phyloP scores from a whole-genome alignment of 306 rosid species.

The Delonix regia region DNA sequence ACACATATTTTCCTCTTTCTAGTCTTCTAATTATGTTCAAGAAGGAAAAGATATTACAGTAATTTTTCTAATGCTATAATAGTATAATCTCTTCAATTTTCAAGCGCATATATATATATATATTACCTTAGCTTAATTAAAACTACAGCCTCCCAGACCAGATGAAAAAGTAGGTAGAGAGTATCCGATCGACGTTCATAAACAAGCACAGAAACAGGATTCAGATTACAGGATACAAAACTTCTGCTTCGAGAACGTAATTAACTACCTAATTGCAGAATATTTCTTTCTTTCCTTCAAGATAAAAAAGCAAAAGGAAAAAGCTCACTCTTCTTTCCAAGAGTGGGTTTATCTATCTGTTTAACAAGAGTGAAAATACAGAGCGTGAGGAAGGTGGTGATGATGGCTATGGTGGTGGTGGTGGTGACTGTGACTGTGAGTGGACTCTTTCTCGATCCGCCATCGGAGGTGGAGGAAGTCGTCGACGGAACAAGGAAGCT shows the following conservation, averaged over 20 bases:
- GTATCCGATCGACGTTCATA: background rate
- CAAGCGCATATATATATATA: background rate
- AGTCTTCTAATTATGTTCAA: too few relatives aligned
- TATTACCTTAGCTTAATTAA: background rate
- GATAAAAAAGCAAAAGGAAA: background rate
- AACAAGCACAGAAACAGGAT: background rate
- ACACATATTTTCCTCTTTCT: too few relatives aligned
- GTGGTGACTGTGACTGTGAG: constrained; percentile 24
- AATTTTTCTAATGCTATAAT: too few relatives aligned
- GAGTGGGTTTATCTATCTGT: too few relatives aligned
- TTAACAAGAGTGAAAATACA: constrained; percentile 64
- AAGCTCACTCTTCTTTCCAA: too few relatives aligned
- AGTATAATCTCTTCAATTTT: background rate
- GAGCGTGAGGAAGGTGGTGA: constrained; percentile 48
- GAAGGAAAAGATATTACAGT: background rate
- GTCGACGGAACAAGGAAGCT: constrained; percentile 73
- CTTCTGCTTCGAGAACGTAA: constrained; percentile 26
- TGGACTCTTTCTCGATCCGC: constrained; percentile 60
- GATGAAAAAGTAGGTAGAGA: too few relatives aligned
- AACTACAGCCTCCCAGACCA: background rate
- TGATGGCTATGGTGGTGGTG: constrained; percentile 35
- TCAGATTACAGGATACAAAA: background rate
- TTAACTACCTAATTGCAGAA: too few relatives aligned
- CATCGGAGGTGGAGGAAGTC: constrained; percentile 70
- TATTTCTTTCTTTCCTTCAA: background rate